Evolutionary conservation across 2,329 filamentous ascomycete genomes (phyloP).

Genomic region (Hirsutella minnesotensis): DNA sequence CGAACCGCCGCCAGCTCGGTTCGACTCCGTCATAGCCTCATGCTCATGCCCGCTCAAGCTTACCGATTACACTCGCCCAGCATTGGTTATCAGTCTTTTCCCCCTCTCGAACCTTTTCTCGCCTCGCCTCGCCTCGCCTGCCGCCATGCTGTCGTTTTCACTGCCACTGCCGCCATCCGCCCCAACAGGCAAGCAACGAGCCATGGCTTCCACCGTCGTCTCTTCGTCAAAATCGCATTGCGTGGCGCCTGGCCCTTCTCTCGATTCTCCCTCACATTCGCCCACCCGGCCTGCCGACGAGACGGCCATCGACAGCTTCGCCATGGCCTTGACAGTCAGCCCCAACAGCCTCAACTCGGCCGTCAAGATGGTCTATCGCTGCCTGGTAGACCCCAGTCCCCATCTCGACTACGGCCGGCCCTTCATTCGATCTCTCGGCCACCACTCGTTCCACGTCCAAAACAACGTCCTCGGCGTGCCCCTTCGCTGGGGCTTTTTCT

Average conservation of each 20-base stretch:
- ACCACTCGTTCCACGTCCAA: neutral
- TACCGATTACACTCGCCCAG: too few relatives aligned
- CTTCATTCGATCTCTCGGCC: neutral
- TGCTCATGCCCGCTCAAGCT: too few relatives aligned
- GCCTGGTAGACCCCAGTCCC: neutral
- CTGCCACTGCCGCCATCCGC: too few relatives aligned
- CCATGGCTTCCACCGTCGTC: too few relatives aligned
- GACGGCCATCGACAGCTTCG: neutral
- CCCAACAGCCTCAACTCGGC: neutral
- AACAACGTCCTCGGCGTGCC: neutral
- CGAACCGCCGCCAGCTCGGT: too few relatives aligned
- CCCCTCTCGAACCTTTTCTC: too few relatives aligned
- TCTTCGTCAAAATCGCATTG: too few relatives aligned
- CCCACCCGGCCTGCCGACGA: neutral
- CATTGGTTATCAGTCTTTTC: too few relatives aligned
- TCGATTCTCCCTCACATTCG: neutral
- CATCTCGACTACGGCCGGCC: neutral
- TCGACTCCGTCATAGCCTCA: too few relatives aligned
- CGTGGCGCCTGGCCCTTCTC: neutral
- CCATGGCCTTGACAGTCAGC: neutral
- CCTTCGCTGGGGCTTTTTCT: slow-evolving; percentile 1
- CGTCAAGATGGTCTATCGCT: neutral
- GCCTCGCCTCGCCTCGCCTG: too few relatives aligned
- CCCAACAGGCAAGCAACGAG: too few relatives aligned
- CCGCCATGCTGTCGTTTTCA: too few relatives aligned